Percentiles rank a stretch among this genome's conserved stretches.
Evolutionary conservation across 768 basidiomycete species (phyloP).

Genomic region (Leucosporidium yakuticum): DNA sequence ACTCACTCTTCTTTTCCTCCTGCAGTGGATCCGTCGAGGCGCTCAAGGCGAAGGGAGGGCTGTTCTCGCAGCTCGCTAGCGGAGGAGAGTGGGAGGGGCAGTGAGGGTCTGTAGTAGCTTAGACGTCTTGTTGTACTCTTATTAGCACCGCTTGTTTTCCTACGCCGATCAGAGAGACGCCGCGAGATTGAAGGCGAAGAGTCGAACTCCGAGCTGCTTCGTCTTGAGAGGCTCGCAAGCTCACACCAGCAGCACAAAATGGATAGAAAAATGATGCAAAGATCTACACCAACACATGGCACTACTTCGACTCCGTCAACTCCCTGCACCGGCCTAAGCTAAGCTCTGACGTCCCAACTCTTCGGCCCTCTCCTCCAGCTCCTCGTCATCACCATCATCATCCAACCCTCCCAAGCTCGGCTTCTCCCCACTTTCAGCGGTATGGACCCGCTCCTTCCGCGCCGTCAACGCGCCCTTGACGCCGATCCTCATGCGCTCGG

Average conservation of each 20-base stretch:
- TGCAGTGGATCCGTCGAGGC: constrained; percentile 21
- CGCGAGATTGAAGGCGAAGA: too few relatives aligned
- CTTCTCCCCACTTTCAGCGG: background rate
- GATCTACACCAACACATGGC: too few relatives aligned
- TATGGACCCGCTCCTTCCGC: background rate
- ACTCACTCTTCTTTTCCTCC: background rate
- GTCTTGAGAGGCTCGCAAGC: too few relatives aligned
- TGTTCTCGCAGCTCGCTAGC: constrained; percentile 26
- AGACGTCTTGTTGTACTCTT: too few relatives aligned
- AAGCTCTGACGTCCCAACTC: too few relatives aligned
- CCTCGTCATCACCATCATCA: background rate
- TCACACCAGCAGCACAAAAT: too few relatives aligned
- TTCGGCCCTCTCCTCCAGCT: constrained; percentile 1
- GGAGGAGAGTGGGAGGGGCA: constrained; percentile 32
- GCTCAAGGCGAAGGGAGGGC: constrained; percentile 19
- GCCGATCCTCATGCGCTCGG: background rate
- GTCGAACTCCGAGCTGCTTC: too few relatives aligned
- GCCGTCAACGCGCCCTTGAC: background rate
- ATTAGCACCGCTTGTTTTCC: too few relatives aligned
- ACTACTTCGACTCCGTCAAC: too few relatives aligned
- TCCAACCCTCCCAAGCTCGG: background rate
- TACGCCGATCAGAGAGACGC: too few relatives aligned
- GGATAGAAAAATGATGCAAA: too few relatives aligned
- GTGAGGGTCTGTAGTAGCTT: background rate
- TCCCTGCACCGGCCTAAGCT: too few relatives aligned